These are phyloP conservation scores for Fusarium sp. DNA, from an alignment of 2,329 filamentous ascomycete genomes.

Conservation along the genomic window DNA sequence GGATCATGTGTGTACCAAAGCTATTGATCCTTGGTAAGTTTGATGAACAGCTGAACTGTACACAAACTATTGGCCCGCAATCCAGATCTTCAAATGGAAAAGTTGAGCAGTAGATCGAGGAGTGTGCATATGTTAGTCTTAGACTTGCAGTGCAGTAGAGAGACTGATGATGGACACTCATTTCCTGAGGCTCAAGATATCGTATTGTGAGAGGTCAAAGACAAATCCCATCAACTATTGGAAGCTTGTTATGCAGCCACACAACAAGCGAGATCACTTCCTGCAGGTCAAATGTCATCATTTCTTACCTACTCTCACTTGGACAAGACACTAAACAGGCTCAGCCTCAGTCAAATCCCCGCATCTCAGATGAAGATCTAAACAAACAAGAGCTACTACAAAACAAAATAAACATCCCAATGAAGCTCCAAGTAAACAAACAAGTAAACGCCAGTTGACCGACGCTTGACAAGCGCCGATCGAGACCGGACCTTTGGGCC, in stretches of 20 bases:
- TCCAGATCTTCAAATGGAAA: neutral
- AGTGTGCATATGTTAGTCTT: constrained; percentile 24
- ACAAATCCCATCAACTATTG: constrained; percentile 30
- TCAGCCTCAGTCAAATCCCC: constrained; percentile 8
- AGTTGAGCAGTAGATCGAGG: constrained; percentile 4
- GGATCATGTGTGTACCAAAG: neutral
- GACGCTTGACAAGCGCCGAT: neutral
- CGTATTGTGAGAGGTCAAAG: neutral
- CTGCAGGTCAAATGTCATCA: constrained; percentile 17
- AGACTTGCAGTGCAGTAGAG: constrained; percentile 9
- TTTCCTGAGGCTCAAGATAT: constrained; percentile 23
- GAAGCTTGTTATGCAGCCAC: constrained; percentile 19
- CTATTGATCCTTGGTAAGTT: neutral
- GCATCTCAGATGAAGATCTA: constrained; percentile 15
- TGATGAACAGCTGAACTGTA: neutral
- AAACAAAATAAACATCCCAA: constrained; percentile 15
- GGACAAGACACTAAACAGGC: neutral
- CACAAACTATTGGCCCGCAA: constrained; percentile 1
- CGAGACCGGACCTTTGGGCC: neutral
- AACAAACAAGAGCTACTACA: constrained; percentile 18
- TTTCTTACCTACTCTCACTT: neutral
- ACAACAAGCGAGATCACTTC: constrained; percentile 37
- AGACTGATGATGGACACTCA: constrained; percentile 6
- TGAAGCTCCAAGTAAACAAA: constrained; percentile 16
- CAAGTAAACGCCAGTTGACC: neutral